Evolutionary conservation across 179 eudicot genomes (phyloP), one percentile per base, ranked within the genome.

Genomic region (Patellifolia procumbens): DNA sequence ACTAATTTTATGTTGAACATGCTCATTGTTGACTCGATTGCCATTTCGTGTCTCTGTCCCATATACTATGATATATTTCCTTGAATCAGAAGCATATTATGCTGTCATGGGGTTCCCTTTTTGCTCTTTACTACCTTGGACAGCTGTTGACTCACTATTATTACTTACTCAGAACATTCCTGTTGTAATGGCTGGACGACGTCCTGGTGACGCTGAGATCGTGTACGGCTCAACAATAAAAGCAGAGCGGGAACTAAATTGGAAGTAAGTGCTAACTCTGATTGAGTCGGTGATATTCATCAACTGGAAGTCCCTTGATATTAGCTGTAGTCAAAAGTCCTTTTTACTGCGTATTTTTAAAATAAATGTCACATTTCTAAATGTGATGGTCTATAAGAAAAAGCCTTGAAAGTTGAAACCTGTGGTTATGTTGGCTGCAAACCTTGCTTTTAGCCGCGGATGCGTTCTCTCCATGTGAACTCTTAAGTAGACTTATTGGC

Each of bases 181-280:
- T 42, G 73, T 95, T 78, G 87, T 79, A 63, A 86, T 68, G 79
- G 79, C 99, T 79, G 97, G 67, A 34, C 84, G 98, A 69, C 91
- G 99, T 53, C 90, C 98, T 80, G 99, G 99, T 76, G 99, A 95
- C 86, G 92, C 94, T 12, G 99, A 95, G 84, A 37, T 87, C 63
- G 99, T 95, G 61, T 95, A 90, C 76, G 99, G 91, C 71, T 89
- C 93, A 48, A 95, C 96, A 17, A 91, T 82, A 53, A 95, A 95
- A 81, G 99, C 99, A 75, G 96, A 87, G 78, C 86, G 80, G 9
- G 98, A 95, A 77, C 85, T 95, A 80, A 86, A 89, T 43, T 95
- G 99, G 98, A 95, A 91, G 99, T 95, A 90, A 91, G 98, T 84
- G 20, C 48, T 51, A 7, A 24, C 17, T 45, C 49, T 12, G 17